Base-by-base conservation (phyloP, 177 flowering plant species). In the Vitis hybrid region DNA sequence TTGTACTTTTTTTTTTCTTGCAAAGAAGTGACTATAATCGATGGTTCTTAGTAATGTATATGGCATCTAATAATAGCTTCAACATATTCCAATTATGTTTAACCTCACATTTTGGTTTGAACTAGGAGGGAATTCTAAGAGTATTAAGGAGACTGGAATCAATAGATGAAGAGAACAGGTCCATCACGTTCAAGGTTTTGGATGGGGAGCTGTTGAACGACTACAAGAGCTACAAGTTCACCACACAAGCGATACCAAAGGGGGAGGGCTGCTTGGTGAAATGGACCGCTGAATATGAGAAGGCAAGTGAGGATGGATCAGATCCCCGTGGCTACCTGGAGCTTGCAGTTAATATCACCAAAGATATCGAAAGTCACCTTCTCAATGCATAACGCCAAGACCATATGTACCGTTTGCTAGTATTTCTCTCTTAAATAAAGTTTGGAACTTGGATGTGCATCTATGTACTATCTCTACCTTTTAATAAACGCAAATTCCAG, bases 251-350 rank as follows among this genome's bases (percentile, higher is more conserved):
- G 10, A n/a, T 50, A 7, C 68, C 68, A 21, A 65, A 65, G 10
- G 68, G 55, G 26, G 48, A 52, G 23, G 68, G 59, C 58, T 12
- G 57, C 45, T 2, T 65, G 57, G 68, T 14, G 15, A 32, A 54
- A 26, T n/a, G 14, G 51, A 55, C 17, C 10, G n/a, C 40, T 26
- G 69, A 66, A 26, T 55, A 55, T 32, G 61, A 66, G 57, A 66
- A 66, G 15, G 10, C 10, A 10, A 11, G 23, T 5, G 68, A 2
- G 30, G 56, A 23, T 15, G 58, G 5, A 0, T 2, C 57, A 21
- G 54, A 23, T 4, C 68, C 68, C 11, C 21, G 0, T 17, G 52
- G 18, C n/a, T 65, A 65, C 58, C 1, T 65, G 5, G 56, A 5
- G 3, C 7, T 52, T 11, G 18, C 52, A 7, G 17, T 52, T 1